Evolutionary conservation across 345 rosid genomes (phyloP).

Genomic region (Pugionium dolabratum): DNA sequence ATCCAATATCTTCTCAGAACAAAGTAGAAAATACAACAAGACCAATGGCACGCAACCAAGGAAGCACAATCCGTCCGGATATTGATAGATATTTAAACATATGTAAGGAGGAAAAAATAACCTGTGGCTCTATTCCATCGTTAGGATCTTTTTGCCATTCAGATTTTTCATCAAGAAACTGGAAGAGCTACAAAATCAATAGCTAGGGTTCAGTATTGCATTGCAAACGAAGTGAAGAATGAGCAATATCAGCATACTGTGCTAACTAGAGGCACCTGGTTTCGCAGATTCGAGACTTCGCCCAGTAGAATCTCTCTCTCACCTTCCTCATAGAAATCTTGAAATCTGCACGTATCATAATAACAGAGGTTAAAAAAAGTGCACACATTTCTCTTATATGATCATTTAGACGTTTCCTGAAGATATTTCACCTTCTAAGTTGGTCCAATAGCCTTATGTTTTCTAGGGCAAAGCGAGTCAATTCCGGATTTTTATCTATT

Average conservation of each 20-base stretch:
- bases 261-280: conserved; percentile 59
- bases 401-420: conserved; percentile 14
- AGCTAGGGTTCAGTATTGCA: conserved; percentile 11
- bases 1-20: conserved; percentile 17
- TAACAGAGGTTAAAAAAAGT: conserved; percentile 6
- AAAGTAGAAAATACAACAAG: conserved; percentile 13
- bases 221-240: conserved; percentile 21
- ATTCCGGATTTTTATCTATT: conserved; percentile 88
- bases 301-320: conserved; percentile 79
- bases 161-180: conserved; percentile 56
- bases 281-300: conserved; percentile 68
- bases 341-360: conserved; percentile 58
- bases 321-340: conserved; percentile 96
- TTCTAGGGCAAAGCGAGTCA: conserved; percentile 92
- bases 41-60: conserved; percentile 10
- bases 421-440: conserved; percentile 63
- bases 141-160: conserved; percentile 44
- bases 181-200: conserved; percentile 56
- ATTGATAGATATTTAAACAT: conserved; percentile 10
- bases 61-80: conserved; percentile 6
- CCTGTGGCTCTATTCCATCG: conserved; percentile 53
- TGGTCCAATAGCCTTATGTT: conserved; percentile 92
- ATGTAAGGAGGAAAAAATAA: conserved; percentile 36
- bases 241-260: background rate
- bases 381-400: background rate